Evolutionary conservation across 371 early-diverging fungal species (phyloP).

Genomic region (Umbelopsis sp.): DNA sequence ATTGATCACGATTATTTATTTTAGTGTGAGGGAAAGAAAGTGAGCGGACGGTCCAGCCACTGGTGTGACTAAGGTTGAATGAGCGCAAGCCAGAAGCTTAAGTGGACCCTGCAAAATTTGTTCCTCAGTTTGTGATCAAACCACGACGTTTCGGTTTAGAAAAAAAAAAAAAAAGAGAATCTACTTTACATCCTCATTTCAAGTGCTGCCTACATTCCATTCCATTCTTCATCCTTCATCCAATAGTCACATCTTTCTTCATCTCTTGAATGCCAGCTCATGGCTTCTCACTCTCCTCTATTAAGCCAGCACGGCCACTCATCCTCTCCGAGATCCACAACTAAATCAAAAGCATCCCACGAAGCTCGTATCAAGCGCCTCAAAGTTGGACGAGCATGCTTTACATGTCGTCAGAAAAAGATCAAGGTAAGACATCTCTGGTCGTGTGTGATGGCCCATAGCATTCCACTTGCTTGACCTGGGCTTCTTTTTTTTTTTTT

Average conservation of each 20-base stretch:
- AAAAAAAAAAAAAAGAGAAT: neutral
- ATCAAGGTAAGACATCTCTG: slow-evolving; percentile 40
- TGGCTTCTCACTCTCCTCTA: slow-evolving; percentile 18
- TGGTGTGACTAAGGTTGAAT: neutral
- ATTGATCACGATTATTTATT: too few relatives aligned
- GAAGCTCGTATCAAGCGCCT: slow-evolving; percentile 38
- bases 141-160: neutral
- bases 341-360: slow-evolving; percentile 2
- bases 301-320: neutral
- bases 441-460: too few relatives aligned
- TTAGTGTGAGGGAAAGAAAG: neutral
- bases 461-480: too few relatives aligned
- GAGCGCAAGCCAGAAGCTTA: neutral
- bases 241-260: neutral
- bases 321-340: slow-evolving; percentile 20
- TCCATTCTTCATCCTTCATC: neutral
- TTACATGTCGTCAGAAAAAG: slow-evolving; percentile 53
- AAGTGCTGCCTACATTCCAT: neutral
- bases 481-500: neutral
- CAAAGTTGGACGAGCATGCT: slow-evolving; percentile 51
- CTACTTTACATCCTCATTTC: too few relatives aligned
- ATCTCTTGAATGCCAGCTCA: slow-evolving; percentile 4
- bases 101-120: slow-evolving; percentile 16
- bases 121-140: neutral
- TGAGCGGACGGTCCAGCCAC: slow-evolving; percentile 6